Evolutionary conservation across 352 stramenopile species (phyloP), one percentile per base, ranked within the genome.

Genomic region (Phytopythium boreale): DNA sequence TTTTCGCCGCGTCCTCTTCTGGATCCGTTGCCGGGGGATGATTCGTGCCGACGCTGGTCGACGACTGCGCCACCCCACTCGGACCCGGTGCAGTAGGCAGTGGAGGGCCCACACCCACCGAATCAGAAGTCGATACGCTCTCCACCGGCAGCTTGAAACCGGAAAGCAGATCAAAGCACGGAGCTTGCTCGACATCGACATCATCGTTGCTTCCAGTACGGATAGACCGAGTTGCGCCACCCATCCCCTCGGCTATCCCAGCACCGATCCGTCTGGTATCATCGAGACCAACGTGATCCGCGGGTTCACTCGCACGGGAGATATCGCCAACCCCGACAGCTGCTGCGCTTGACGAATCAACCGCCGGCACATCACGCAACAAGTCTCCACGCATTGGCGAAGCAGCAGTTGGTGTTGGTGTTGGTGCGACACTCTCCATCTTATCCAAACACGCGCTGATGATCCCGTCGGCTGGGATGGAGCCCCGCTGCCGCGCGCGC

Each of bases 401-500:
- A 27, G n/a, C 3, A 5, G 27, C 26, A 37, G 50, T 4, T 14
- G 50, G 8, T 6, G 50, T 2, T 17, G 3, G 20, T 9, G 27
- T 27, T 1, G 27, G 27, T 17, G 51, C 29, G 19, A 17, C 59
- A 31, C 68, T 64, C 15, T 74, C 67, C 49, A 91, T 43, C 52
- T 87, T 59, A 15, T 89, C 64, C 10, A 94, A 64, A 69, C 81
- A 92, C 3, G 83, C 73, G 31, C 65, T 75, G 55, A 94, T 88
- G 27, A 94, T 79, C 4, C 85, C 75, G 58, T 81, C 70, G 4
- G 72, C 76, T 2, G 80, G 85, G 31, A 93, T 41, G 19, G 72
- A 67, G 17, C 67, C 61, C 37, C 79, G 64, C 20, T 83, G 69
- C 9, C 72, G 66, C 15, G 71, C 77, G 5, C 81, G 71, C 66